Evolutionary conservation across 345 rosid genomes (phyloP), one percentile per base, ranked within the genome.

Genomic region (Raphanus sativus): DNA sequence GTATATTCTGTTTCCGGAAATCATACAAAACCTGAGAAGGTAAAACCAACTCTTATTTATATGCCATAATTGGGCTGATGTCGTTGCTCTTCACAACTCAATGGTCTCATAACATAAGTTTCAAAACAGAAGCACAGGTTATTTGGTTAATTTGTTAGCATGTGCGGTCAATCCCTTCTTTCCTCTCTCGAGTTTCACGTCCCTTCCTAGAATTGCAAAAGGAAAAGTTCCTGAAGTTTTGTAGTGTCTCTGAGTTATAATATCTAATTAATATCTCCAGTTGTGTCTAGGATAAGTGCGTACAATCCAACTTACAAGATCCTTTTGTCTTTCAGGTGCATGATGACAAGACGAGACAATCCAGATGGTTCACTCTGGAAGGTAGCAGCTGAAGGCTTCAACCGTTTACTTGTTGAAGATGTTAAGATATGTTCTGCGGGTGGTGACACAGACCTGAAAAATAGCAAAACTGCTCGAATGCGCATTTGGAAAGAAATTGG

Each of bases 321-420:
- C 66, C 38, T 77, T 62, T 65, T 74, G 61, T 40, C 65, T 67
- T 75, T 70, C 75, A 92, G 97, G 89, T 92, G 92, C 82, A 95
- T 92, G 99, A 90, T 90, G 77, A 86, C 90, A 62, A 88, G 99
- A 86, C 87, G 99, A 85, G 99, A 95, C 81, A 81, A 84, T 80
- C 98, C 98, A 68, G 96, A 95, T 82, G 91, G 94, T 80, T 89
- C 92, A 62, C 92, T 95, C 58, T 94, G 99, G 98, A 89, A 94
- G 82, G 62, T 83, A 15, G 98, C 99, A 61, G 90, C 91, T 70
- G 89, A 91, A 81, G 98, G 98, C 70, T 92, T 92, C 86, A 89
- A 92, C 83, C 83, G 82, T 64, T 80, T 95, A 75, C 87, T 95
- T 62, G 75, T 84, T 60, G 90, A 91, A 81, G 98, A 88, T 80